Evolutionary conservation across 2,329 filamentous ascomycete genomes (phyloP).

Genomic region (Bertia moriformis): DNA sequence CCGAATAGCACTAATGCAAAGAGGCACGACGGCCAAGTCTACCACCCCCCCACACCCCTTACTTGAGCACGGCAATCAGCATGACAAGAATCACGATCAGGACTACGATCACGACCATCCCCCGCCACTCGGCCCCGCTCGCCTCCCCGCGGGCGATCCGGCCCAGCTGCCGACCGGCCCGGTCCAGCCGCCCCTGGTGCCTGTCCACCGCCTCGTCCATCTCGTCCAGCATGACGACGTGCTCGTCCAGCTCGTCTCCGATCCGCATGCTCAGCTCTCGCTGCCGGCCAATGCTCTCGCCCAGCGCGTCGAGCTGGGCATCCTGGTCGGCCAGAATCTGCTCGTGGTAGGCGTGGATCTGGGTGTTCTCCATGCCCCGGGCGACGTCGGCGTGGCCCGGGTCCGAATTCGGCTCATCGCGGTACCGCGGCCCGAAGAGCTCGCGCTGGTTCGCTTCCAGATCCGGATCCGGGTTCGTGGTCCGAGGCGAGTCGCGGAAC

Average conservation of each 20-base stretch:
- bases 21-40: background rate
- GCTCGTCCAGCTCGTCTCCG: slow-evolving; percentile 83
- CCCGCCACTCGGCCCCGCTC: slow-evolving; percentile 66
- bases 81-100: slow-evolving; percentile 72
- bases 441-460: slow-evolving; percentile 25
- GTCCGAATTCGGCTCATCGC: slow-evolving; percentile 49
- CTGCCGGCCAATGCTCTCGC: slow-evolving; percentile 73
- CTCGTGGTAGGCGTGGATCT: slow-evolving; percentile 74
- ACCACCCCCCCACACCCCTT: no score
- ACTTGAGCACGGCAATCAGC: slow-evolving; percentile 71
- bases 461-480: slow-evolving; percentile 21
- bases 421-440: slow-evolving; percentile 46
- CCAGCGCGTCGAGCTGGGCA: slow-evolving; percentile 72
- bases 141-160: slow-evolving; percentile 54
- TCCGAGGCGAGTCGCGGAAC: slow-evolving; percentile 67
- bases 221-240: slow-evolving; percentile 79
- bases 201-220: slow-evolving; percentile 71
- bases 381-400: slow-evolving; percentile 44
- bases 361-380: slow-evolving; percentile 55
- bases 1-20: slow-evolving; percentile 2
- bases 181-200: slow-evolving; percentile 61
- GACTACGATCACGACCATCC: slow-evolving; percentile 61
- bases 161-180: slow-evolving; percentile 59
- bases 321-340: slow-evolving; percentile 76
- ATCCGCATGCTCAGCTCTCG: slow-evolving; percentile 90